These are phyloP conservation scores for Parietichytrium sp. DNA, from an alignment of 108 stramenopile species.

Conservation along the genomic window DNA sequence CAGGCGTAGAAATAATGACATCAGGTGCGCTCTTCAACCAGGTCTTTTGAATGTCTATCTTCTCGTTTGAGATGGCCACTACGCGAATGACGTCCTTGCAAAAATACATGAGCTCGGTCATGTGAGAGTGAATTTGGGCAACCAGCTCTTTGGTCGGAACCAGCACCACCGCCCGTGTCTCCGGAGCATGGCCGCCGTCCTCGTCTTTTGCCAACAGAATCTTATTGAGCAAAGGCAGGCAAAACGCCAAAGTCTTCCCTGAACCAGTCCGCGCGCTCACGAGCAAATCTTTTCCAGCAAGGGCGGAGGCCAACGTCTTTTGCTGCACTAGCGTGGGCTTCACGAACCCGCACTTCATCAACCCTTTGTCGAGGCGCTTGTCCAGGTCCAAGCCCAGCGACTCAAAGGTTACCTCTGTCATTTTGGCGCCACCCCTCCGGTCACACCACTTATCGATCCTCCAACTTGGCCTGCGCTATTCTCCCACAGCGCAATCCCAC, in stretches of 20 bases:
- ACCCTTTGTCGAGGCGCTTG: conserved; percentile 54
- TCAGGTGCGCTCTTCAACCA: conserved; percentile 47
- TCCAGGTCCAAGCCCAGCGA: conserved; percentile 48
- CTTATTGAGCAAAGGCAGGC: conserved; percentile 86
- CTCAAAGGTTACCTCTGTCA: conserved; percentile 24
- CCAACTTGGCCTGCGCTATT: too few relatives aligned
- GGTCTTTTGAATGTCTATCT: conserved; percentile 45
- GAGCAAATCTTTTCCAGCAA: conserved; percentile 82
- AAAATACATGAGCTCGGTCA: conserved; percentile 81
- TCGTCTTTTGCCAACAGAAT: conserved; percentile 65
- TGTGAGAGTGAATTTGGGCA: conserved; percentile 73
- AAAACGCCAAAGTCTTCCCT: conserved; percentile 92
- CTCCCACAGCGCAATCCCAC: too few relatives aligned
- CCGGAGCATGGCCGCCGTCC: conserved; percentile 41
- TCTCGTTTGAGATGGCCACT: conserved; percentile 67
- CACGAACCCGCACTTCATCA: conserved; percentile 56
- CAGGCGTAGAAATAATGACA: conserved; percentile 59
- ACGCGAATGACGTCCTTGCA: conserved; percentile 77
- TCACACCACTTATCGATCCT: too few relatives aligned
- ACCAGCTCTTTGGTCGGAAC: conserved; percentile 95
- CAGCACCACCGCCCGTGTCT: conserved; percentile 78
- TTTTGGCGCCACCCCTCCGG: too few relatives aligned
- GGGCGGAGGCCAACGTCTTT: conserved; percentile 55
- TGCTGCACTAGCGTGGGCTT: conserved; percentile 62
- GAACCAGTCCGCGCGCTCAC: conserved; percentile 91